phyloP scores from a whole-genome alignment of 495 filamentous ascomycete genomes.

The Rhizodiscina lignyota region DNA sequence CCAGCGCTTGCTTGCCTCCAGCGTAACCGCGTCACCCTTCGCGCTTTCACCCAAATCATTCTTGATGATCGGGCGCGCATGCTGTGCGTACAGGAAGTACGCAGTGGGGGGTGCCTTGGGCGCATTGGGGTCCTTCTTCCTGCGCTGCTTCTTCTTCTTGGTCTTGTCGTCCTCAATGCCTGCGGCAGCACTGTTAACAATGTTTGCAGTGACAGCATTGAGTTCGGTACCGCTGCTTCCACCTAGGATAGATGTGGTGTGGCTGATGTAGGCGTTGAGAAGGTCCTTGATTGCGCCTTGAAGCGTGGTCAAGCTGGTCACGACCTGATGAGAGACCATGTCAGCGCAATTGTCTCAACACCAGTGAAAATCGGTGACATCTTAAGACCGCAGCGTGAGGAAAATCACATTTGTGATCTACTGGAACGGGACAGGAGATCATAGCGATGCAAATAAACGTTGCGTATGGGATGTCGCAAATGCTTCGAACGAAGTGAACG shows the following conservation, averaged over 20 bases:
- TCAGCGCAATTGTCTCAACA: too few relatives aligned
- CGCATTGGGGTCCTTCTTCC: slow-evolving; percentile 81
- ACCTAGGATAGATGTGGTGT: slow-evolving; percentile 59
- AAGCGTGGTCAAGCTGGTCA: slow-evolving; percentile 54
- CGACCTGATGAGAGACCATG: slow-evolving; percentile 37
- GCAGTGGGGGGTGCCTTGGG: slow-evolving; percentile 88
- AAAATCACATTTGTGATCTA: too few relatives aligned
- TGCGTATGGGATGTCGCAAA: too few relatives aligned
- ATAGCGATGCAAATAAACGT: too few relatives aligned
- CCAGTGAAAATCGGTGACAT: too few relatives aligned
- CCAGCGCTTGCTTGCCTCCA: slow-evolving; percentile 71
- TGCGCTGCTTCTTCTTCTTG: slow-evolving; percentile 38
- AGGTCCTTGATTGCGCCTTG: slow-evolving; percentile 38
- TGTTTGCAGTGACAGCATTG: slow-evolving; percentile 26
- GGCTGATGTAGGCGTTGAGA: slow-evolving; percentile 62
- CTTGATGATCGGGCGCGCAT: slow-evolving; percentile 59
- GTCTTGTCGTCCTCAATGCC: slow-evolving; percentile 22
- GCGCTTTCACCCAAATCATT: slow-evolving; percentile 67
- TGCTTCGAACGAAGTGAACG: too few relatives aligned
- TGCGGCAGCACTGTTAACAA: slow-evolving; percentile 8
- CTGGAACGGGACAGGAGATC: too few relatives aligned
- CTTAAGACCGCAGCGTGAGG: too few relatives aligned
- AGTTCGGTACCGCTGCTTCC: slow-evolving; percentile 19
- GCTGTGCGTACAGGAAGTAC: slow-evolving; percentile 85
- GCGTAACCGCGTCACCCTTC: slow-evolving; percentile 22